Base-by-base conservation (phyloP, 2,329 filamentous ascomycete species). In the Periglandula ipomoeae region DNA sequence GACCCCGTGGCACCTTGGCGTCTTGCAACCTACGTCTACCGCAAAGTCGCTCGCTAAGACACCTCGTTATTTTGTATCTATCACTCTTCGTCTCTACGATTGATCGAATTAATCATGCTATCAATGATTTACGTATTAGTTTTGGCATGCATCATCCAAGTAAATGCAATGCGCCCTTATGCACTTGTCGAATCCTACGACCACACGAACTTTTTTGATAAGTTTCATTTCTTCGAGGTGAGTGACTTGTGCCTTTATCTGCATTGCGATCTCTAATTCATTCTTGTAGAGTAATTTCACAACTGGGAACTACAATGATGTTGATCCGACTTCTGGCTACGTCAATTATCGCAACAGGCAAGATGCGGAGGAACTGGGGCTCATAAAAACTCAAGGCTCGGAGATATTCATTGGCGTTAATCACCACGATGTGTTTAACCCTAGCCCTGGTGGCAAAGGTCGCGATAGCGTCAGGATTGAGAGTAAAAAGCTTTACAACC, bases 241-340 rank as follows among this genome's bases (percentile, higher is more conserved):
- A 47, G 61, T n/a, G 27, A 2, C 27, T 30, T n/a, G n/a, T n/a
- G 15, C 20, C 7, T 5, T 38, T 26, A 7, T 6, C 13, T 20
- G 3, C 11, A 13, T 30, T 8, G 27, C 15, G 15, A 27, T 13
- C 24, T 54, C 52, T 49, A 17, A 20, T n/a, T n/a, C 4, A 9
- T n/a, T 6, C 11, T 37, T 5, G 9, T 10, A 38, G 35, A 38
- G 35, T 20, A 38, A 38, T 54, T 19, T 44, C 41, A 26, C 51
- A 58, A 46, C 24, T 43, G n/a, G 2, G 46, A 43, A 55, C 60
- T 46, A 38, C 19, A 38, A 38, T 20, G 35, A 38, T 41, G 57
- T 5, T 84, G 89, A 57, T 80, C 80, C 7, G 88, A 81, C 39
- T 60, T 75, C 50, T 85, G 84, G 8, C 85, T 38, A 76, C 57